These are phyloP conservation scores for Wickerhamomyces ciferrii DNA, from an alignment of 805 yeast genomes.

Conservation along the genomic window DNA sequence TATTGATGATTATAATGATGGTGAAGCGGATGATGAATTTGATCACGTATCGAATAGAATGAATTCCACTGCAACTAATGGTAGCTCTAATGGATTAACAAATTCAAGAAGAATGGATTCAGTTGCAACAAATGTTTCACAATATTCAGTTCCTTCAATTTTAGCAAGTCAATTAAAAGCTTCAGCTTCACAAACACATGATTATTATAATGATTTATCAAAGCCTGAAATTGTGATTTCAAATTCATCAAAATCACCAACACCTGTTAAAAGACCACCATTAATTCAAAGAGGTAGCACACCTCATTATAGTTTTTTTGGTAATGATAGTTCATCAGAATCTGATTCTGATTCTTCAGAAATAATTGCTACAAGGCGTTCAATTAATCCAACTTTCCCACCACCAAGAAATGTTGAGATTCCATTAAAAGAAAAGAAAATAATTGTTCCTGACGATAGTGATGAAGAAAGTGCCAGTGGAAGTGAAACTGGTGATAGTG, in stretches of 20 bases:
- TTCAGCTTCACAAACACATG: background rate
- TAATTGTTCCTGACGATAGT: background rate
- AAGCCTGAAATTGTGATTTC: constrained; percentile 6
- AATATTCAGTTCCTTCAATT: constrained; percentile 11
- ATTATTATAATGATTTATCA: background rate
- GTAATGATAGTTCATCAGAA: constrained; percentile 7
- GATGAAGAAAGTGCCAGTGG: constrained; percentile 10
- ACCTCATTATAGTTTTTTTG: constrained; percentile 22
- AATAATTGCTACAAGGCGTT: background rate
- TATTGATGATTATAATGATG: constrained; percentile 5
- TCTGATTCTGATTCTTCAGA: constrained; percentile 1
- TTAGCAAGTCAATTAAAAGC: constrained; percentile 6
- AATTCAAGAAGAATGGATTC: background rate
- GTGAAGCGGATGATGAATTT: constrained; percentile 2
- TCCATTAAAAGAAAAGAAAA: too few species aligned
- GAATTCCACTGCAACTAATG: background rate
- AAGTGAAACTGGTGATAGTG: constrained; percentile 24
- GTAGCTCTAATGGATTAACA: background rate
- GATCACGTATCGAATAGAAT: constrained; percentile 20
- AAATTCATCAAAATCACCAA: background rate
- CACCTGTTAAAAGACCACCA: constrained; percentile 1
- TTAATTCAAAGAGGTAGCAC: constrained; percentile 4
- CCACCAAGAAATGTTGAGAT: background rate
- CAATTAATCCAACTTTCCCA: background rate
- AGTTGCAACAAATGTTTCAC: constrained; percentile 1